Evolutionary conservation across 805 yeast genomes (phyloP), one percentile per base, ranked within the genome.

Genomic region (Vanderwaltozyma yarrowii): DNA sequence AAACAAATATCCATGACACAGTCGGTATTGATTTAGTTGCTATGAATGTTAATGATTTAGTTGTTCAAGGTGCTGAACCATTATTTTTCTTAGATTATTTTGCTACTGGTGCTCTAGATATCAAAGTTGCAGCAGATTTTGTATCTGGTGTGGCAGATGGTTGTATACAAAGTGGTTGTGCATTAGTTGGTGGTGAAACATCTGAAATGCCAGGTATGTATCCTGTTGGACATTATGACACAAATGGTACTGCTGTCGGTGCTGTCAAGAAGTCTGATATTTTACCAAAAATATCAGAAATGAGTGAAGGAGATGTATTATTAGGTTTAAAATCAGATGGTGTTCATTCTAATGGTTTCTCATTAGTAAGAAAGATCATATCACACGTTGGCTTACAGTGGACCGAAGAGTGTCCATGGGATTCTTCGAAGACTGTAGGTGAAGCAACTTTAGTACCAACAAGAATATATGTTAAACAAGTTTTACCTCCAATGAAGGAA

Each of bases 181-280:
- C 99, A 5, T 71, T 92, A 41, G 96, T 92, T 38, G 99, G 99
- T 40, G 99, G 99, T 48, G 99, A 92, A 65, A 92, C 99, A 28
- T 82, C 95, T 38, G 99, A 92, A 70, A 92, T 92, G 99, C 99
- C 99, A 20, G 98, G 98, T 47, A 85, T 92, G 83, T 92, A 92
- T 56, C 83, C 80, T 42, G 86, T 78, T 40, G 94, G 94, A 25
- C 97, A 92, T 64, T 92, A 92, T 58, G 99, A 92, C 63, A 88
- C 96, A 43, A 92, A 89, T 56, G 99, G 99, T 63, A 94, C 98
- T 27, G 94, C 96, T 38, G 88, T 92, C 32, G 99, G 99, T 54
- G 98, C 98, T 12, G 96, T 92, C 5, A 66, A 74, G 48, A 85
- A 81, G 54, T 63, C 66, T 40, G 71, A 74, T 43, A 74, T 92